Conservation (phyloP, 768 basidiomycete genomes). For the Amanita brunnescens region DNA sequence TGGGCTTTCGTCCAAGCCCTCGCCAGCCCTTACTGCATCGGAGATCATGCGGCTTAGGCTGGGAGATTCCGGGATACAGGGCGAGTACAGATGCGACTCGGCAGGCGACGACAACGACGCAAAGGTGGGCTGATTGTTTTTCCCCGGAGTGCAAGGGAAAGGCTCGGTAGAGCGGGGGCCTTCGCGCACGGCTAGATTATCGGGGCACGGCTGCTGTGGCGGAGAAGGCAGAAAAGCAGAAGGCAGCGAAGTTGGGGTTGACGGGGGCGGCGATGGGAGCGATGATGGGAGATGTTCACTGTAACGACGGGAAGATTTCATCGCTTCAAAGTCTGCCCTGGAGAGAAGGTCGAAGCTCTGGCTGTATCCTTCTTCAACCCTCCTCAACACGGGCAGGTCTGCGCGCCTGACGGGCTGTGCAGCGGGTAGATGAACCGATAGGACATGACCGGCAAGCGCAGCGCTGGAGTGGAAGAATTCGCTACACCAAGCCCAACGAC, state of each 20-base stretch:
- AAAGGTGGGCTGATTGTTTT: conserved; percentile 15
- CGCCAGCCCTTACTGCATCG: conserved; percentile 3
- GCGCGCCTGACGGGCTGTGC: conserved; percentile 33
- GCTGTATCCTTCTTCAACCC: conserved; percentile 33
- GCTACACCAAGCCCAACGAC: conserved; percentile 50
- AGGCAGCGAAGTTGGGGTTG: neutral
- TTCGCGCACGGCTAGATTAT: neutral
- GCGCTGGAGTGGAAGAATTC: conserved; percentile 27
- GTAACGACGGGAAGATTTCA: neutral
- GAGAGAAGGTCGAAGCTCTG: conserved; percentile 7
- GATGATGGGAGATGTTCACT: neutral
- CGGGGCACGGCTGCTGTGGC: neutral
- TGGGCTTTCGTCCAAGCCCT: conserved; percentile 3
- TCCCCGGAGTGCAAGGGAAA: conserved; percentile 11
- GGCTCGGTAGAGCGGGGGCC: neutral
- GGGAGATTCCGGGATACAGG: conserved; percentile 9
- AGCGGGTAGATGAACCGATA: conserved; percentile 36
- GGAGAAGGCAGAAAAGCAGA: neutral
- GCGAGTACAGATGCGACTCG: conserved; percentile 7
- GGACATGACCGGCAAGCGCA: conserved; percentile 37
- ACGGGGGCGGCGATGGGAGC: neutral
- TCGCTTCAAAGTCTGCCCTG: neutral
- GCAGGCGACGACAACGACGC: conserved; percentile 19
- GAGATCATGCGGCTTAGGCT: conserved; percentile 8
- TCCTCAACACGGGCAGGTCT: conserved; percentile 35